These are phyloP conservation scores for Pneumocystis murina DNA, from an alignment of 1,139 yeast species.

Conservation along the genomic window DNA sequence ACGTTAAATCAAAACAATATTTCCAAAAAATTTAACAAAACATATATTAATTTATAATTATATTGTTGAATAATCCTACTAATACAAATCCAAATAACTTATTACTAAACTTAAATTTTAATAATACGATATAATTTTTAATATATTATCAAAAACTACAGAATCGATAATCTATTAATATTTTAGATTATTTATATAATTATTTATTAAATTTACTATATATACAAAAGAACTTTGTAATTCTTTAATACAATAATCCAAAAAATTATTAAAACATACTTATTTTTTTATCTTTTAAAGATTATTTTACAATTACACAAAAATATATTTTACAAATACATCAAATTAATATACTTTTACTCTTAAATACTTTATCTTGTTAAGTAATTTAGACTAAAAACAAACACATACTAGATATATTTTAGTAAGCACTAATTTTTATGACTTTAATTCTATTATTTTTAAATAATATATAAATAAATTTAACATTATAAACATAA, in stretches of 20 bases:
- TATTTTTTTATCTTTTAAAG: too few species aligned
- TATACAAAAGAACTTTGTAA: too few species aligned
- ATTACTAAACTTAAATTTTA: neutral
- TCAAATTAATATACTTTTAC: neutral
- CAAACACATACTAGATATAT: neutral
- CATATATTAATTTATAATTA: neutral
- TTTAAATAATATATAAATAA: neutral
- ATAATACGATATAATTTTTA: neutral
- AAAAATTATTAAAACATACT: too few species aligned
- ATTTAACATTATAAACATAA: neutral
- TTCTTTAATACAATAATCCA: too few species aligned
- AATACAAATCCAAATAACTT: neutral
- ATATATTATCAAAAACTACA: too few species aligned
- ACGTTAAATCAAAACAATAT: neutral
- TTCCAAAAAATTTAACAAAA: neutral
- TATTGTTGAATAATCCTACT: neutral
- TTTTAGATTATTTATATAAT: too few species aligned
- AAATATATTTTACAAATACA: neutral
- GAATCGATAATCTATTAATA: too few species aligned
- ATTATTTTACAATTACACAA: too few species aligned
- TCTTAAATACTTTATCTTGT: neutral
- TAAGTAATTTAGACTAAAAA: neutral
- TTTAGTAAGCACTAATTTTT: too few species aligned
- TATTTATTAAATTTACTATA: too few species aligned
- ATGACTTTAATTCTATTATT: neutral